Conservation (phyloP, 179 eudicot genomes). For the Patellifolia procumbens region DNA sequence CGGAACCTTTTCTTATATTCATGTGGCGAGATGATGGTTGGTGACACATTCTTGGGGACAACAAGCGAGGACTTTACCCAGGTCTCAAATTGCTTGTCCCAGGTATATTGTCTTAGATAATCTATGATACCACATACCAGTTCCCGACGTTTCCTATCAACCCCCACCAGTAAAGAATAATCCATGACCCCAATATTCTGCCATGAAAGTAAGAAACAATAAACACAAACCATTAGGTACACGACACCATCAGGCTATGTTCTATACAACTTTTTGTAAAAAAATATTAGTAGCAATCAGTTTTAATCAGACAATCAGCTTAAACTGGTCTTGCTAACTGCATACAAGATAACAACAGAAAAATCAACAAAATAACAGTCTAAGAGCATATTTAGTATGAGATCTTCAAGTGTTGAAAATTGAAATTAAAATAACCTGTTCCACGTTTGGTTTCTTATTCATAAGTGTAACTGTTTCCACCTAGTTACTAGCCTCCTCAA, state of each 20-base stretch:
- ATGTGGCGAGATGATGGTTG: constrained; percentile 80
- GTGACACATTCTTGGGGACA: constrained; percentile 70
- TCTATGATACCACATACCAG: constrained; percentile 95
- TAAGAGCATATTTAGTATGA: no score
- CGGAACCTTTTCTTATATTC: constrained; percentile 86
- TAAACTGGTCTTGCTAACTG: neutral
- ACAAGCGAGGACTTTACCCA: constrained; percentile 88
- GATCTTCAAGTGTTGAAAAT: no score
- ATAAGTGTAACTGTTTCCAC: no score
- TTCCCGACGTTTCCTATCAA: constrained; percentile 58
- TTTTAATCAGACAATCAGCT: neutral
- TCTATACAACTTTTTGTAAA: neutral
- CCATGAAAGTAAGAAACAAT: constrained; percentile 18
- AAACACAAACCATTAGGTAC: neutral
- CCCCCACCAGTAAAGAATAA: constrained; percentile 91
- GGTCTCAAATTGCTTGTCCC: constrained; percentile 95
- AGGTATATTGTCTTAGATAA: constrained; percentile 82
- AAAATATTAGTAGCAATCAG: neutral
- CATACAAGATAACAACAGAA: neutral
- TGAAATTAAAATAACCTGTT: no score
- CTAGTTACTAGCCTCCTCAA: no score
- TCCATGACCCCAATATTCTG: constrained; percentile 93
- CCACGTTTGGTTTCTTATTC: no score
- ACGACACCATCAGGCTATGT: neutral
- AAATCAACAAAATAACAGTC: neutral